A percentile compares a stretch with the other conserved stretches of the same genome.
Evolutionary conservation across 2,329 filamentous ascomycete genomes (phyloP).

Genomic region (Fusarium tanahbumbuense): DNA sequence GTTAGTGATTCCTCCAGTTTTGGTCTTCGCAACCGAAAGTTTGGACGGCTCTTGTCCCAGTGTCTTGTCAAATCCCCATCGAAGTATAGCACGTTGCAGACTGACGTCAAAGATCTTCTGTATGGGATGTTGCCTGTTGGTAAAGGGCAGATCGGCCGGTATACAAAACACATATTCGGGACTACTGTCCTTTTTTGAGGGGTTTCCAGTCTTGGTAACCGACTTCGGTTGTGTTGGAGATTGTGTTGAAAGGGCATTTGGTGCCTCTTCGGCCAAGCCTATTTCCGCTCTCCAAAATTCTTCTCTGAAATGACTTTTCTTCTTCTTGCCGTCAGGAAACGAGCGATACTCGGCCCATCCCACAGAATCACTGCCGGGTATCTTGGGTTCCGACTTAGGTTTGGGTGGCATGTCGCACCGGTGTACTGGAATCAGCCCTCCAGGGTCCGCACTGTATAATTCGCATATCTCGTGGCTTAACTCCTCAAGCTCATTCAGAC

Average conservation of each 20-base stretch:
- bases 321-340: slow-evolving; percentile 14
- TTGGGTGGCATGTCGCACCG: slow-evolving; percentile 55
- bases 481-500: slow-evolving; percentile 59
- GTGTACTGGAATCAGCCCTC: slow-evolving; percentile 57
- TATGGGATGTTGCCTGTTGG: slow-evolving; percentile 59
- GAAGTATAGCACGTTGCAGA: slow-evolving; percentile 56
- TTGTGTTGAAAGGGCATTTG: not conserved
- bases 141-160: slow-evolving; percentile 56
- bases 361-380: not conserved
- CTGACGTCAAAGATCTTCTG: slow-evolving; percentile 57
- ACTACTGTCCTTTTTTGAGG: slow-evolving; percentile 3
- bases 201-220: not conserved
- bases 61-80: slow-evolving; percentile 59
- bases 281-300: slow-evolving; percentile 43
- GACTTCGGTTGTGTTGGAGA: not conserved
- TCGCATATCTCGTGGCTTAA: slow-evolving; percentile 58
- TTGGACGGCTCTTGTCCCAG: slow-evolving; percentile 40
- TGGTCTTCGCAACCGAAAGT: slow-evolving; percentile 19
- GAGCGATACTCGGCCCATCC: slow-evolving; percentile 20
- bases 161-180: slow-evolving; percentile 40
- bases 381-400: not conserved
- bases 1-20: slow-evolving; percentile 28
- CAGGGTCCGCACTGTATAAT: slow-evolving; percentile 49
- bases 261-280: slow-evolving; percentile 19
- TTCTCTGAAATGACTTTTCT: slow-evolving; percentile 35